Base-by-base conservation (phyloP, 2,329 filamentous ascomycete genomes). In the Stachybotrys chartarum region DNA sequence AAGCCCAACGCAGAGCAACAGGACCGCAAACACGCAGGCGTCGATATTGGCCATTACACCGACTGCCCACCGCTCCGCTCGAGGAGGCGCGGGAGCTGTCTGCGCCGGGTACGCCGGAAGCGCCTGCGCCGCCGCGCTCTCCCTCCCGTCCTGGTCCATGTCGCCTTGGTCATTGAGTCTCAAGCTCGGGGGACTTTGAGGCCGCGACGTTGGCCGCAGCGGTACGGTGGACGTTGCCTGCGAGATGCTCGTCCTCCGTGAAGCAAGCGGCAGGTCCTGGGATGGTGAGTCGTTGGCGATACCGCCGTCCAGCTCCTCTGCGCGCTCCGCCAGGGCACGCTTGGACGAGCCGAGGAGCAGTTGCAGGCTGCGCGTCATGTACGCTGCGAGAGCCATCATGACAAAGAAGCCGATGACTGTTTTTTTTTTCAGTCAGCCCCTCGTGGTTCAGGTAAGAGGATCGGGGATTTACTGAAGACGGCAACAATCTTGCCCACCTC, bases 401-500 rank as follows among this genome's bases (percentile, higher is more conserved):
- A 75, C 66, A 12, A 79, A 60, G 65, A 82, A 85, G 14, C 81
- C 82, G 48, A 83, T 64, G 5, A 82, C 81, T 83, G 53, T 0
- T 4, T 5, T 47, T 4, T 5, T 47, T 47, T 17, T 51, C 2
- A 1, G 59, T 16, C 47, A 50, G 47, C 47, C 24, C 6, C 18
- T 16, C 32, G 52, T 54, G 24, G 24, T 24, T 24, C 24, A 24
- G 14, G 7, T 11, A 1, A 17, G 35, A 10, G 10, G 7, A 11
- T 24, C 6, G 16, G n/a, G 5, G 7, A 66, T 78, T 63, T 61
- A 83, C 81, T 61, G 61, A 84, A 85, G 1, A 85, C 78, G 30
- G 72, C 78, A 57, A 84, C 81, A 46, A 85, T 82, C 62, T 83
- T 83, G 45, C 75, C 73, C 12, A 84, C 79, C 61, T 85, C 82